Percentiles rank a stretch among this genome's conserved stretches.
Evolutionary conservation across 345 rosid genomes (phyloP).

Genomic region (Excoecaria cochinchinensis): DNA sequence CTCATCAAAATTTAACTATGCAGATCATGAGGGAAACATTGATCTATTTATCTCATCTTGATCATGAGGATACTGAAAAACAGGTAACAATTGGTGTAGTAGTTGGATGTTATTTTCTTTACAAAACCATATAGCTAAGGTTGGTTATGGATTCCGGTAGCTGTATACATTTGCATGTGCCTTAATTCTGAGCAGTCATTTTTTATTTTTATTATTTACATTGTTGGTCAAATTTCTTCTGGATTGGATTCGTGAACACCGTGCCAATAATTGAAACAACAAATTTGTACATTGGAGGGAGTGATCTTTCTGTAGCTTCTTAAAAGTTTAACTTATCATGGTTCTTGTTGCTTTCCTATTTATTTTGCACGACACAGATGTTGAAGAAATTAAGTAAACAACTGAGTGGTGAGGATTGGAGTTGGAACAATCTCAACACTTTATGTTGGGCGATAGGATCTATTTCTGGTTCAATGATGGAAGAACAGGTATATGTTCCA

Average conservation of each 20-base stretch:
- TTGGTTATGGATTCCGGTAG: not conserved
- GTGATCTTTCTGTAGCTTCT: not conserved
- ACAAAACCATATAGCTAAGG: not conserved
- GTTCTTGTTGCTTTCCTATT: slow-evolving; percentile 13
- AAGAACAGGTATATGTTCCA: slow-evolving; percentile 73
- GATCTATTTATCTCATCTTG: slow-evolving; percentile 91
- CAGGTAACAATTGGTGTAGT: slow-evolving; percentile 50
- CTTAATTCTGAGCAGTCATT: no score
- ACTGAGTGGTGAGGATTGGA: slow-evolving; percentile 96
- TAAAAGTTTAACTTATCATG: not conserved
- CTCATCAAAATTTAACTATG: slow-evolving; percentile 25
- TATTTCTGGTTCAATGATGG: slow-evolving; percentile 98
- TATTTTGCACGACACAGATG: slow-evolving; percentile 54
- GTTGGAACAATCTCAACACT: slow-evolving; percentile 94
- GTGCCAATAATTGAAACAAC: not conserved
- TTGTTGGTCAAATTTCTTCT: not conserved
- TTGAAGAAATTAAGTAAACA: slow-evolving; percentile 91
- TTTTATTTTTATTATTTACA: not conserved
- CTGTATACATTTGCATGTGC: not conserved
- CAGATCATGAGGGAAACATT: slow-evolving; percentile 99
- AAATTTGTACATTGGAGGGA: not conserved
- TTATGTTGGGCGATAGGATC: slow-evolving; percentile 99
- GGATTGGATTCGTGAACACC: no score
- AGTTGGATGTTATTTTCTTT: not conserved
- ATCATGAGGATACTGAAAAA: slow-evolving; percentile 97